These are phyloP conservation scores for Kuraishia molischiana DNA, from an alignment of 805 yeast genomes.

Conservation along the genomic window DNA sequence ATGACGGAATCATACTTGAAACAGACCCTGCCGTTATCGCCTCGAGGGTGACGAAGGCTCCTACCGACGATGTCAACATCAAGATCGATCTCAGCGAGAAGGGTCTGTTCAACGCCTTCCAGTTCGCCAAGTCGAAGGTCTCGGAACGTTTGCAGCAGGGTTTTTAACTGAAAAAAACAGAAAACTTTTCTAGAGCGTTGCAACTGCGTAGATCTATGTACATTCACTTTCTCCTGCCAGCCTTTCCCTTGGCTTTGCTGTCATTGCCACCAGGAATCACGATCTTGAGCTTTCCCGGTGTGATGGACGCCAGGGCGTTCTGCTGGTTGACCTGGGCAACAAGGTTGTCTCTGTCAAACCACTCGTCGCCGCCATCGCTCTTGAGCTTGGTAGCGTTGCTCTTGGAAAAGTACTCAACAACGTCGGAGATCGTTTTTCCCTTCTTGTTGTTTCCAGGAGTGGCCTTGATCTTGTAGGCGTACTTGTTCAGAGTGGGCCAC, in stretches of 20 bases:
- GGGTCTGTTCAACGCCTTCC: conserved; percentile 76
- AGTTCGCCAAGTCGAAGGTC: conserved; percentile 70
- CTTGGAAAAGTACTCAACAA: conserved; percentile 44
- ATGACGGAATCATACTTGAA: conserved; percentile 88
- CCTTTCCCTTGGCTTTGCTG: conserved; percentile 14
- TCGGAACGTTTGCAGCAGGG: conserved; percentile 30
- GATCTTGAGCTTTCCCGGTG: conserved; percentile 64
- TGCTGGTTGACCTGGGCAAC: conserved; percentile 48
- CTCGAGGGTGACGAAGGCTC: conserved; percentile 84
- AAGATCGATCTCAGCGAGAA: conserved; percentile 62
- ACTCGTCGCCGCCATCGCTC: conserved; percentile 27
- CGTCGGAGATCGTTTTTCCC: conserved; percentile 75
- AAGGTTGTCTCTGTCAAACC: conserved; percentile 60
- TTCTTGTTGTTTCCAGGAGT: conserved; percentile 77
- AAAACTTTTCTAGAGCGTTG: neutral
- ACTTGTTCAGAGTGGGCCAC: conserved; percentile 69
- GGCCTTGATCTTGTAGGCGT: conserved; percentile 73
- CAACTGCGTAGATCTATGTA: neutral
- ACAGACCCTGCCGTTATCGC: conserved; percentile 82
- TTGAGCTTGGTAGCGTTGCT: conserved; percentile 15
- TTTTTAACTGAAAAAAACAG: conserved; percentile 14
- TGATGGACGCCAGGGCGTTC: conserved; percentile 57
- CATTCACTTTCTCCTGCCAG: conserved; percentile 10
- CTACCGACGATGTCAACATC: conserved; percentile 54
- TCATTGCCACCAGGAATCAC: conserved; percentile 39